phyloP scores from a whole-genome alignment of 2,329 filamentous ascomycete species.

The Colletotrichum scovillei region DNA sequence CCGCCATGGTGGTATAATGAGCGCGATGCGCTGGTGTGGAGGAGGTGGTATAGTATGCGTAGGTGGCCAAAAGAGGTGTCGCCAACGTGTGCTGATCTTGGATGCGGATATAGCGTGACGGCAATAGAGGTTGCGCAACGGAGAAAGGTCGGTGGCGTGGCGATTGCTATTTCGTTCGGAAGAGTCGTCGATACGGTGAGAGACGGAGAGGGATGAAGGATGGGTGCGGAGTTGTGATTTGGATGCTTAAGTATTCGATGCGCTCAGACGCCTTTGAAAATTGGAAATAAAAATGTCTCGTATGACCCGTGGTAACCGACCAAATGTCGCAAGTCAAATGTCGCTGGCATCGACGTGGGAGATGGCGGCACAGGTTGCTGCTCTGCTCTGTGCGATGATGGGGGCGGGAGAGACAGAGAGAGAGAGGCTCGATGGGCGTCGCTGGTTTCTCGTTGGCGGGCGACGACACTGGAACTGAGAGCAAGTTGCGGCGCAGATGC shows the following conservation, averaged over 20 bases:
- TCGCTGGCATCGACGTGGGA: slow-evolving; percentile 25
- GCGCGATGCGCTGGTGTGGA: slow-evolving; percentile 30
- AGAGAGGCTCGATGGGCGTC: slow-evolving; percentile 23
- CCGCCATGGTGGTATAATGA: slow-evolving; percentile 74
- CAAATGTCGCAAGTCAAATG: slow-evolving; percentile 36
- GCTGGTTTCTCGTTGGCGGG: slow-evolving; percentile 26
- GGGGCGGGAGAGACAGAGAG: slow-evolving; percentile 23
- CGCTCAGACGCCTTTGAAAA: slow-evolving; percentile 47
- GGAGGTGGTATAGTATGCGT: background rate
- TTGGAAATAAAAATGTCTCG: slow-evolving; percentile 54
- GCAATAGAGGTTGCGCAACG: slow-evolving; percentile 32
- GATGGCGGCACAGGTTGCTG: slow-evolving; percentile 14
- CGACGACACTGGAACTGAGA: slow-evolving; percentile 21
- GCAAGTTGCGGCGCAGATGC: slow-evolving; percentile 24
- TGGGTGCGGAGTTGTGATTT: slow-evolving; percentile 43
- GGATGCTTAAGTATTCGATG: slow-evolving; percentile 52
- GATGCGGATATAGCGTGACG: background rate
- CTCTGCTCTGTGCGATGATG: slow-evolving; percentile 31
- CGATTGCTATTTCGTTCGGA: slow-evolving; percentile 19
- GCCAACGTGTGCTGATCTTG: background rate
- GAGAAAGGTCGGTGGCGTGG: slow-evolving; percentile 13
- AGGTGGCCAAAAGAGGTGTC: background rate
- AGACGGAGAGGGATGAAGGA: slow-evolving; percentile 34
- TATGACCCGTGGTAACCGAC: slow-evolving; percentile 50
- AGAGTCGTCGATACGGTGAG: slow-evolving; percentile 41